Percentiles rank a stretch among this genome's conserved stretches.
phyloP scores from a whole-genome alignment of 805 yeast species.

The Cyberlindnera amylophila region DNA sequence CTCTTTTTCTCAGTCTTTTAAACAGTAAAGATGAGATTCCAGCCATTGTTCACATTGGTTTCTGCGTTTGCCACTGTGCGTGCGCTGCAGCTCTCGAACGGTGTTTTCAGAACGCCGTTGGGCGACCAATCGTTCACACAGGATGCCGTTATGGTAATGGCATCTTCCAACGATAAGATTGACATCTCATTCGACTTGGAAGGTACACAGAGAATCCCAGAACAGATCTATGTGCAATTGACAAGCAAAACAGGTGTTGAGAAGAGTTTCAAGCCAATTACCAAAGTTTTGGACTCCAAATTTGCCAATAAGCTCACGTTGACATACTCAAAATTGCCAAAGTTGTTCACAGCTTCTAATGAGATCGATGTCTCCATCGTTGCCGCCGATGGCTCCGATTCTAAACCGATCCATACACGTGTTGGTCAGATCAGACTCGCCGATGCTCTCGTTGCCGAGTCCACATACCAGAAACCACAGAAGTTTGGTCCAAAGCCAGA shows the following conservation, averaged over 20 bases:
- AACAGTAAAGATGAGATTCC: conserved; percentile 15
- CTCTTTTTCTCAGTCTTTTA: no score
- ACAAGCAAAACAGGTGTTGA: conserved; percentile 22
- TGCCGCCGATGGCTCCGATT: conserved; percentile 15
- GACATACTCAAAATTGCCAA: conserved; percentile 23
- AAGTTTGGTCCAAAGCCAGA: conserved; percentile 25
- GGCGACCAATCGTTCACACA: conserved; percentile 12
- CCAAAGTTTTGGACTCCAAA: conserved; percentile 11
- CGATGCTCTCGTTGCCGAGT: conserved; percentile 14
- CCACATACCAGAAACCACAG: conserved; percentile 15
- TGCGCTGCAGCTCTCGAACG: conserved; percentile 20
- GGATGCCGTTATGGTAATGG: conserved; percentile 8
- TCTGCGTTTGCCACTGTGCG: conserved; percentile 11
- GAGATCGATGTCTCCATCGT: conserved; percentile 18
- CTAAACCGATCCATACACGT: conserved; percentile 10
- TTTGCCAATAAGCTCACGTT: conserved; percentile 15
- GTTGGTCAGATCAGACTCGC: conserved; percentile 24
- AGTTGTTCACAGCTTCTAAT: conserved; percentile 18
- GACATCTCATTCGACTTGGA: conserved; percentile 21
- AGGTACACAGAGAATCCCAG: conserved; percentile 21
- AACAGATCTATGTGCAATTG: conserved; percentile 23
- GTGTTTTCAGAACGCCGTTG: conserved; percentile 15
- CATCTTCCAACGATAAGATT: conserved; percentile 13
- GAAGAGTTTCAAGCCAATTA: conserved; percentile 24
- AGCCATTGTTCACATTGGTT: conserved; percentile 11